Conservation (phyloP, 2,329 filamentous ascomycete species). For the Diaporthe humulicola region DNA sequence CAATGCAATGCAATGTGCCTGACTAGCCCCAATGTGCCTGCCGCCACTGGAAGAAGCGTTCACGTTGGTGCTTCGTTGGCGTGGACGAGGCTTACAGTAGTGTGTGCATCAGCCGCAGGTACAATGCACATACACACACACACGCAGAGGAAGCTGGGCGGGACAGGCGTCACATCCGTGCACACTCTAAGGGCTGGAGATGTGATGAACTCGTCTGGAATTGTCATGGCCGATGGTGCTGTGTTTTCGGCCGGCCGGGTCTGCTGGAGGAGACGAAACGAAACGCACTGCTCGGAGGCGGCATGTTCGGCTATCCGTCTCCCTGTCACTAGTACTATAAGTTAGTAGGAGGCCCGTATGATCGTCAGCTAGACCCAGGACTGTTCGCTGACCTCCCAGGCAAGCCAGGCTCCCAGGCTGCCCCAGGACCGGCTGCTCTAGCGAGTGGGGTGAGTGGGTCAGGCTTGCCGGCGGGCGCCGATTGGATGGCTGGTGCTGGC, state of each 20-base stretch:
- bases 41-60: constrained; percentile 1
- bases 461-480: constrained; percentile 22
- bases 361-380: constrained; percentile 19
- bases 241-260: constrained; percentile 8
- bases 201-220: constrained; percentile 28
- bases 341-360: constrained; percentile 25
- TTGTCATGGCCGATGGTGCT: not conserved
- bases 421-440: not conserved
- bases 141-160: not conserved
- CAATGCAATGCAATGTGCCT: constrained; percentile 27
- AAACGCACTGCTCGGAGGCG: constrained; percentile 10
- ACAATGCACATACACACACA: not conserved
- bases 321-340: not conserved
- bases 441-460: constrained; percentile 6
- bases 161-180: constrained; percentile 10
- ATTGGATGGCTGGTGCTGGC: constrained; percentile 8
- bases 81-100: not conserved
- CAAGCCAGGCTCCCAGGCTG: too few species aligned
- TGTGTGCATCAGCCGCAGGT: constrained; percentile 19
- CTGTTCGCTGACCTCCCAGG: not conserved
- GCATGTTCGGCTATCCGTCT: not conserved
- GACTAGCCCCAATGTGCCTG: constrained; percentile 18
- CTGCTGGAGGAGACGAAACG: constrained; percentile 14
- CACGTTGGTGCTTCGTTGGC: not conserved
- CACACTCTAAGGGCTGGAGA: constrained; percentile 12